phyloP scores from a whole-genome alignment of 768 basidiomycete species.

The Fibroporia radiculosa region DNA sequence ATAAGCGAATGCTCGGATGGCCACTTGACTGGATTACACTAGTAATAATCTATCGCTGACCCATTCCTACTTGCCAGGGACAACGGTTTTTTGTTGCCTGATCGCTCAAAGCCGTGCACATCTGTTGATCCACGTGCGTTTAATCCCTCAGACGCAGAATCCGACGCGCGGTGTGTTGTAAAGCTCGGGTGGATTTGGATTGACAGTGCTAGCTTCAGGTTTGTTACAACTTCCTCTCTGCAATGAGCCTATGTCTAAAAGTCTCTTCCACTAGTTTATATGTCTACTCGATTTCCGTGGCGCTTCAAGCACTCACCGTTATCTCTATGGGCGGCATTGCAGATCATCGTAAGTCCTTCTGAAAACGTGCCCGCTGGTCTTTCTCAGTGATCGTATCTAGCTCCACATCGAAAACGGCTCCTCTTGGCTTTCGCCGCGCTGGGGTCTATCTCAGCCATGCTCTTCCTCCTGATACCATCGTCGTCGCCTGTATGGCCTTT shows the following conservation, averaged over 20 bases:
- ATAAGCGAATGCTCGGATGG: too few species aligned
- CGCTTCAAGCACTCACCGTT: conserved; percentile 86
- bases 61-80: conserved; percentile 35
- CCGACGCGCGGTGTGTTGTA: conserved; percentile 61
- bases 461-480: conserved; percentile 71
- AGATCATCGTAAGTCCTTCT: conserved; percentile 63
- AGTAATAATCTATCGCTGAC: background rate
- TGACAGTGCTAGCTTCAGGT: conserved; percentile 92
- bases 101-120: conserved; percentile 52
- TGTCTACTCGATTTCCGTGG: conserved; percentile 81
- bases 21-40: background rate
- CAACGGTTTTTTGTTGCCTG: conserved; percentile 74
- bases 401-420: conserved; percentile 66
- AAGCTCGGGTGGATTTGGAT: conserved; percentile 80
- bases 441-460: conserved; percentile 59
- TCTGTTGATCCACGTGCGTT: conserved; percentile 8
- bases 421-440: conserved; percentile 67
- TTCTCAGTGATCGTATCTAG: conserved; percentile 19
- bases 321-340: conserved; percentile 92
- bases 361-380: background rate
- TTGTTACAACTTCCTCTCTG: conserved; percentile 11
- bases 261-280: conserved; percentile 51
- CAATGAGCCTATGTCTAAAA: background rate
- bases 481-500: conserved; percentile 63
- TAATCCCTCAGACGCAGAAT: conserved; percentile 17